phyloP scores from a whole-genome alignment of 768 basidiomycete genomes.

The Russula vinacea region DNA sequence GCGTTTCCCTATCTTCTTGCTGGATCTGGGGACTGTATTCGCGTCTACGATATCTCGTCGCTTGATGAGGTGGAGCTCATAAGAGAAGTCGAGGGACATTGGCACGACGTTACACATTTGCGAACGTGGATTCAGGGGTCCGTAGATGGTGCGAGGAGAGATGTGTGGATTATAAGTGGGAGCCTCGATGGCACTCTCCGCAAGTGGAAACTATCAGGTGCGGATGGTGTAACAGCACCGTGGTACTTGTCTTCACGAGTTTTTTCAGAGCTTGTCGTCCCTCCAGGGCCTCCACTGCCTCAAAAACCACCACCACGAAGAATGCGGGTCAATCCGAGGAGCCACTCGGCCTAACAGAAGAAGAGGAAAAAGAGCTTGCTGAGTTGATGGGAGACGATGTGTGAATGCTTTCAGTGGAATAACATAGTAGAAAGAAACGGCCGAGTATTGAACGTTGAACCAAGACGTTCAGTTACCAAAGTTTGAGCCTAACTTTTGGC shows the following conservation, averaged over 20 bases:
- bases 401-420: not conserved
- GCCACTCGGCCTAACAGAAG: constrained; percentile 61
- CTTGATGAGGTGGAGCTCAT: constrained; percentile 66
- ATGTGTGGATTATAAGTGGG: constrained; percentile 79
- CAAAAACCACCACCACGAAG: not conserved
- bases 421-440: not conserved
- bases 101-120: constrained; percentile 81
- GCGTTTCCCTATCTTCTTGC: constrained; percentile 74
- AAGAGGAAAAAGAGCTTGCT: constrained; percentile 86
- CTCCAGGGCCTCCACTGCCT: not conserved
- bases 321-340: constrained; percentile 11
- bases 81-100: constrained; percentile 79
- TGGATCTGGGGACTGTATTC: constrained; percentile 79
- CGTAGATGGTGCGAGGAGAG: constrained; percentile 48
- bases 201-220: constrained; percentile 73
- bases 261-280: constrained; percentile 14
- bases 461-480: too few relatives aligned
- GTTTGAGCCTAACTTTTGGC: too few relatives aligned
- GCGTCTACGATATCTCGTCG: constrained; percentile 73
- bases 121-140: constrained; percentile 64
- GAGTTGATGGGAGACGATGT: constrained; percentile 57
- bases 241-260: constrained; percentile 1
- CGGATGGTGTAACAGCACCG: constrained; percentile 23
- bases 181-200: constrained; percentile 87
- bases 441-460: too few relatives aligned